Evolutionary conservation across 2,329 filamentous ascomycete genomes (phyloP), one percentile per base, ranked within the genome.

Genomic region (Plectosphaerella sp.): DNA sequence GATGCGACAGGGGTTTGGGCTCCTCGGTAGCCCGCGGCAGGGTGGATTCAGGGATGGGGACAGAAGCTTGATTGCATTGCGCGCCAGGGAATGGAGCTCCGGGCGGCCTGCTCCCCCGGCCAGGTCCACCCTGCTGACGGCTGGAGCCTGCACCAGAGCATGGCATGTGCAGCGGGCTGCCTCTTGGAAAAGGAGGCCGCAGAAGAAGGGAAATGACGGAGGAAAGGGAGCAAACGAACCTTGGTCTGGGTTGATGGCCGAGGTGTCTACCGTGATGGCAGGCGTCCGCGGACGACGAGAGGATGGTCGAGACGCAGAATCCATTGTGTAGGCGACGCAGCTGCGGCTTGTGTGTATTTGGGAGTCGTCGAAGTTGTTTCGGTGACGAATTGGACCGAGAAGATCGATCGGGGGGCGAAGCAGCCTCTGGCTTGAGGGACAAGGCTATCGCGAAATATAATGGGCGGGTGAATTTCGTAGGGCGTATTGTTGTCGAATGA

Each of bases 231-330:
- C 37, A 42, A 48, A 52, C 54, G 49, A 56, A 57, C 55, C 55
- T 55, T 56, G 51, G 25, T 56, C 55, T 18, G 39, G 37, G 49
- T 48, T 56, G 16, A 57, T 50, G 28, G 55, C 55, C 20, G 55
- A 57, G 10, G 55, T 57, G 33, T 57, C 55, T 25, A 57, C 53
- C 25, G 53, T 57, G 35, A 57, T 57, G n/a, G 55, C 55, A 48
- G 55, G 55, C 22, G 55, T 54, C 47, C 54, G 49, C n/a, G 55
- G 47, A 24, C 55, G 55, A 36, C 49, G 48, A 14, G 36, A 37
- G n/a, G 48, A 39, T 22, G 36, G 48, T 6, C 48, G 39, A n/a
- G 12, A 18, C 3, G 48, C n/a, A 5, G 39, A 25, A 16, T 49
- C 48, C 48, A 49, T 49, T 24, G 25, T 41, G 48, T 37, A 18